phyloP scores from a whole-genome alignment of 2,329 filamentous ascomycete species.

The Zymoseptoria ardabiliae region DNA sequence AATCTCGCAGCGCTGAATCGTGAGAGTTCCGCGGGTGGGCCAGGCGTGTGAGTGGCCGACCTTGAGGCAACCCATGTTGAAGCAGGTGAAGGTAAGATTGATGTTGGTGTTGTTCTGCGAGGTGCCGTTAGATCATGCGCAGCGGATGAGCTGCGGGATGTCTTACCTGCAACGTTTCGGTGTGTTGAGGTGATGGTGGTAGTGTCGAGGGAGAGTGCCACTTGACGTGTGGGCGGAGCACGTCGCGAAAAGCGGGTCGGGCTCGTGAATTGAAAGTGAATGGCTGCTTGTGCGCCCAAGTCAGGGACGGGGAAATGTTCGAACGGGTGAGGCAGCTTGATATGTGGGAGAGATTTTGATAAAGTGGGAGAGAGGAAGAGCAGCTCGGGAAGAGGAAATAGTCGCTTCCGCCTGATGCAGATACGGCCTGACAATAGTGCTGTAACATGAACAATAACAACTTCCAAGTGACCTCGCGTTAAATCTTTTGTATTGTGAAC shows the following conservation, averaged over 20 bases:
- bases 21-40: conserved; percentile 18
- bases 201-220: background rate
- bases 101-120: background rate
- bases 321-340: background rate
- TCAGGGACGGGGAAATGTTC: too few species aligned
- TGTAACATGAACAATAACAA: background rate
- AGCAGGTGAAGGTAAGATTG: background rate
- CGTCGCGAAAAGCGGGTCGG: background rate
- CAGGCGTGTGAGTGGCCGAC: conserved; percentile 21
- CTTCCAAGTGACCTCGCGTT: background rate
- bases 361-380: background rate
- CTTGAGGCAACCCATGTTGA: conserved; percentile 23
- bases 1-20: conserved; percentile 23
- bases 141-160: background rate
- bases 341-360: background rate
- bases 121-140: background rate
- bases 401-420: background rate
- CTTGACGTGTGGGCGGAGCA: background rate
- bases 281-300: background rate
- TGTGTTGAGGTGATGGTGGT: background rate
- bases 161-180: background rate
- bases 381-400: background rate
- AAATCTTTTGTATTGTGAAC: background rate
- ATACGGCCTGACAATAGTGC: background rate
- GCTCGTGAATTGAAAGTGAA: background rate